Conservation (phyloP, 305 asterid species). For the Fraxinus sp. region DNA sequence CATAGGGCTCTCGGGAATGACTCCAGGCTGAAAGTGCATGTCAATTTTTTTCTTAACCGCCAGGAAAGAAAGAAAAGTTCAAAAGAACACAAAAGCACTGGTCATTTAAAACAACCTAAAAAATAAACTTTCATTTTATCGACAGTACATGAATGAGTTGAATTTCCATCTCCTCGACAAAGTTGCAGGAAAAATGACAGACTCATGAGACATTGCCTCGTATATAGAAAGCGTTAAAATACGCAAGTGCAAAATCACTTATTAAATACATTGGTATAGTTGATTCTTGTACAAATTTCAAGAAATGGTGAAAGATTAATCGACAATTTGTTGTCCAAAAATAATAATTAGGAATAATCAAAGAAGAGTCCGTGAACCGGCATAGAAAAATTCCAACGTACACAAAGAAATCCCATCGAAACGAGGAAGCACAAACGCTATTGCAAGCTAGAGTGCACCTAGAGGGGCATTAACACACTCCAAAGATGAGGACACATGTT, state of each 20-base stretch:
- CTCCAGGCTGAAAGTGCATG: background rate
- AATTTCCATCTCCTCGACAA: background rate
- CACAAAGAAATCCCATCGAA: background rate
- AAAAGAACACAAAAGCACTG: background rate
- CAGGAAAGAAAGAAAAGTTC: background rate
- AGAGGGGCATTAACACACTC: background rate
- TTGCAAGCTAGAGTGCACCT: background rate
- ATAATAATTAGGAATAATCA: background rate
- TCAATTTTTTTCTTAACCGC: background rate
- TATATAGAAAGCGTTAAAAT: background rate
- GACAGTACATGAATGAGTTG: background rate
- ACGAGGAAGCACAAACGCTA: background rate
- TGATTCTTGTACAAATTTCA: background rate
- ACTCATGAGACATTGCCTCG: slow-evolving; percentile 1
- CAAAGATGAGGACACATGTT: background rate
- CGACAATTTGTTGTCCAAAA: background rate
- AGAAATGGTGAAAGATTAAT: background rate
- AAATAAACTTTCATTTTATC: background rate
- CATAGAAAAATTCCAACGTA: background rate
- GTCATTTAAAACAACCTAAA: background rate
- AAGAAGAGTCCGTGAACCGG: background rate
- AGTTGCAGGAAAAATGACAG: background rate
- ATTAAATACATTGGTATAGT: background rate
- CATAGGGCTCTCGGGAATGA: background rate
- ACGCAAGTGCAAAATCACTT: background rate